Percentiles rank a stretch among this genome's conserved stretches.
phyloP scores from a whole-genome alignment of 1,284 basidiomycete species.

The Bjerkandera adusta region DNA sequence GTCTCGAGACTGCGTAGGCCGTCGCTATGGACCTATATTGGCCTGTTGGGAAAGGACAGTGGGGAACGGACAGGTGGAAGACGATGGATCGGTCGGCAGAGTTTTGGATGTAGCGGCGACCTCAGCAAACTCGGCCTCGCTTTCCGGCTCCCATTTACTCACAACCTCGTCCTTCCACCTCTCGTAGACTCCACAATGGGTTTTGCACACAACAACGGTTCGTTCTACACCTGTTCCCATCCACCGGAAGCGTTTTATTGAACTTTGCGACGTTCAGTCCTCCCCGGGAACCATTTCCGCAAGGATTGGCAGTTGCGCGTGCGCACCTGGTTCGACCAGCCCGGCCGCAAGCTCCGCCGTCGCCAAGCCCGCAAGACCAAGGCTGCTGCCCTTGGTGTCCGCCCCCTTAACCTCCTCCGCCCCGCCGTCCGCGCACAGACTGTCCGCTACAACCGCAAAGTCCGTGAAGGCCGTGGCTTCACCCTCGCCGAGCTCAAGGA shows the following conservation, averaged over 20 bases:
- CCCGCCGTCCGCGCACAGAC: conserved; percentile 97
- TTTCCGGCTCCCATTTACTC: conserved; percentile 10
- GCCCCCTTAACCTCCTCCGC: conserved; percentile 90
- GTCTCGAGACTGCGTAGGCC: conserved; percentile 15
- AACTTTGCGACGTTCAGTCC: conserved; percentile 48
- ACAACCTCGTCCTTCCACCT: conserved; percentile 16
- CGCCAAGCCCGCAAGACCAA: conserved; percentile 92
- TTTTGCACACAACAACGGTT: conserved; percentile 82
- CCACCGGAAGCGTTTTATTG: conserved; percentile 5
- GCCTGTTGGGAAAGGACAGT: conserved; percentile 16
- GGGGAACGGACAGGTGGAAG: conserved; percentile 19
- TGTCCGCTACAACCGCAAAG: conserved; percentile 97
- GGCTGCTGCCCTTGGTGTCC: conserved; percentile 89
- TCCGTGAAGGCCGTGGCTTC: conserved; percentile 98
- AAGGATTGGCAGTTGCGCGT: conserved; percentile 98
- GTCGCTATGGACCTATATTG: conserved; percentile 19
- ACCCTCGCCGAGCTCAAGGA: conserved; percentile 93
- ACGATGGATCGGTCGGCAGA: conserved; percentile 32
- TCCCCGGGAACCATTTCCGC: conserved; percentile 94
- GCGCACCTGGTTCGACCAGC: conserved; percentile 99
- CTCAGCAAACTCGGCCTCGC: conserved; percentile 3
- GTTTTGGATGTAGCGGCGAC: conserved; percentile 30
- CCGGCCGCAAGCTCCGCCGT: conserved; percentile 96
- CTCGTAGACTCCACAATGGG: conserved; percentile 51
- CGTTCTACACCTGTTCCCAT: conserved; percentile 29